These are phyloP conservation scores for Gaertneriomyces sp. DNA, from an alignment of 192 early-diverging fungal species.

Conservation along the genomic window DNA sequence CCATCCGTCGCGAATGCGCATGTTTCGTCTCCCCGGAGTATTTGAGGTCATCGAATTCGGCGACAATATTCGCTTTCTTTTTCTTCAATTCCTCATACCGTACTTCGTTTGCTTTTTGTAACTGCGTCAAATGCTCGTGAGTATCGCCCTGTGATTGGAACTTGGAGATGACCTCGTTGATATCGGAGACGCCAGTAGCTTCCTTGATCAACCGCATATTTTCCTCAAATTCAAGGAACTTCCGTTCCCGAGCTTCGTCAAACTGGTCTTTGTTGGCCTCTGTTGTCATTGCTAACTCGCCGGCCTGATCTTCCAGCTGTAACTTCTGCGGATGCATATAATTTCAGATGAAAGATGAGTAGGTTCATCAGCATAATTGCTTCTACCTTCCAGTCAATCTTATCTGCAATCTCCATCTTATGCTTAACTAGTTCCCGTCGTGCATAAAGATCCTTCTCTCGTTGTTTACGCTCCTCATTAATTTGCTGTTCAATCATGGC, in stretches of 20 bases:
- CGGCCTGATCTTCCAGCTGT: constrained; percentile 44
- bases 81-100: constrained; percentile 48
- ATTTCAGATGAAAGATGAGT: constrained; percentile 6
- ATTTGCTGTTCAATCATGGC: constrained; percentile 58
- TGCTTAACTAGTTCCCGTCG: constrained; percentile 58
- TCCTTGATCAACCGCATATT: constrained; percentile 63
- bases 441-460: constrained; percentile 52
- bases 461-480: constrained; percentile 57
- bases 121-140: constrained; percentile 47
- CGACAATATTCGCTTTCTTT: constrained; percentile 38
- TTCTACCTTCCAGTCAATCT: constrained; percentile 51
- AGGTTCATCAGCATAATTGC: constrained; percentile 1
- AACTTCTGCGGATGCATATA: constrained; percentile 23
- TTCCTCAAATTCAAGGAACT: constrained; percentile 57
- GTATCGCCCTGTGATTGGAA: constrained; percentile 61
- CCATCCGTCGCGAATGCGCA: constrained; percentile 37
- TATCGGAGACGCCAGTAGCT: constrained; percentile 56
- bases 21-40: constrained; percentile 42
- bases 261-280: constrained; percentile 47
- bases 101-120: constrained; percentile 46
- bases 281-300: constrained; percentile 20
- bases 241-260: constrained; percentile 52
- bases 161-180: constrained; percentile 60
- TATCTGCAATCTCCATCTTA: constrained; percentile 56
- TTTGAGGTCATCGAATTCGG: constrained; percentile 51